Percentiles rank a stretch among this genome's conserved stretches.
Evolutionary conservation across 495 filamentous ascomycete genomes (phyloP).

Genomic region (Trichodelitschia bisporula): DNA sequence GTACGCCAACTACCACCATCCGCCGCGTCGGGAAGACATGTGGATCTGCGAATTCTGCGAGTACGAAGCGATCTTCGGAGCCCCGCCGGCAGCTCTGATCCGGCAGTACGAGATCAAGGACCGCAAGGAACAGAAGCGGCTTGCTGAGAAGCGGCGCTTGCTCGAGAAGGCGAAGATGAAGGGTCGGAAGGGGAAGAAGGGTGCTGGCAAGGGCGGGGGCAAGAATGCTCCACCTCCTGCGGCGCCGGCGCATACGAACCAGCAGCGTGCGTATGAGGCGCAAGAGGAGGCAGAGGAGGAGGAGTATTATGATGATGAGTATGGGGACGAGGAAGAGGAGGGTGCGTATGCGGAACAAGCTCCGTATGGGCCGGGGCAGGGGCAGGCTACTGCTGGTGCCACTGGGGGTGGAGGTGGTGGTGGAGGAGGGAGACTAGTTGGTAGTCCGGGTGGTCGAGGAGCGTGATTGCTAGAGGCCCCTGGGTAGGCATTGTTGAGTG

Average conservation of each 20-base stretch:
- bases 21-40: slow-evolving; percentile 45
- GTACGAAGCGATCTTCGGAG: slow-evolving; percentile 24
- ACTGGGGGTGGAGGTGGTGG: no score
- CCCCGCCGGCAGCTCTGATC: slow-evolving; percentile 60
- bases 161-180: slow-evolving; percentile 93
- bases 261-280: background rate
- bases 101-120: slow-evolving; percentile 89
- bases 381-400: no score
- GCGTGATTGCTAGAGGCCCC: no score
- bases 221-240: background rate
- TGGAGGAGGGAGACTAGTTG: no score
- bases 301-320: background rate
- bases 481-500: no score
- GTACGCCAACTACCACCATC: slow-evolving; percentile 51
- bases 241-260: background rate
- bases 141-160: slow-evolving; percentile 61
- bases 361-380: no score
- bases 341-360: no score
- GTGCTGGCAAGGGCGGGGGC: slow-evolving; percentile 6
- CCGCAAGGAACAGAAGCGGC: slow-evolving; percentile 51
- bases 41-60: slow-evolving; percentile 60
- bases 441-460: no score
- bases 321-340: background rate
- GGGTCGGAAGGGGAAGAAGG: slow-evolving; percentile 59
- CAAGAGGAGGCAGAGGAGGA: background rate